Evolutionary conservation across 345 rosid genomes (phyloP).

Genomic region (Brassica rapa): DNA sequence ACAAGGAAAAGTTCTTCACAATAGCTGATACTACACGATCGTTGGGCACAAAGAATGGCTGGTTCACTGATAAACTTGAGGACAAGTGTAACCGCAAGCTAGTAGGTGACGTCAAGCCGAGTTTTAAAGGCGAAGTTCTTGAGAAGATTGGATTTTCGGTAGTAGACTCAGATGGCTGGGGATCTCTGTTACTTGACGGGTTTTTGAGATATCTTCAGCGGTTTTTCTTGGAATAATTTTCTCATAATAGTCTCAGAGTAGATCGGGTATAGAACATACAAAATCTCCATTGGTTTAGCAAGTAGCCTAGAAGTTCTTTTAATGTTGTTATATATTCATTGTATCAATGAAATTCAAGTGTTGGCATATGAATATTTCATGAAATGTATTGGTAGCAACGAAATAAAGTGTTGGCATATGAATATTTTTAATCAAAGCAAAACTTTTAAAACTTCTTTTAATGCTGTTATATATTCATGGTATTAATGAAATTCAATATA

Average conservation of each 20-base stretch:
- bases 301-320: background rate
- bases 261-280: background rate
- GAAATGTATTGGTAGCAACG: too few species aligned
- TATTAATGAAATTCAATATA: too few species aligned
- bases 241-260: background rate
- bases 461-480: too few species aligned
- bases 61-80: too few species aligned
- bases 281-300: background rate
- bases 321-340: background rate
- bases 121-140: slow-evolving; percentile 14
- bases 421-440: too few species aligned
- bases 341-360: too few species aligned
- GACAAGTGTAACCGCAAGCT: background rate
- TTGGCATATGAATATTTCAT: too few species aligned
- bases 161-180: background rate
- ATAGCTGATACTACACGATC: background rate
- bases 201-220: slow-evolving; percentile 18
- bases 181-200: background rate
- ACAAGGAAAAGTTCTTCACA: background rate
- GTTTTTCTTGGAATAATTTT: slow-evolving; percentile 5
- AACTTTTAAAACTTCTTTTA: too few species aligned
- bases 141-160: slow-evolving; percentile 14
- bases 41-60: too few species aligned
- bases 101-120: slow-evolving; percentile 13
- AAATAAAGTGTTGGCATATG: too few species aligned